These are phyloP conservation scores for Phialophora tarda DNA, from an alignment of 2,329 filamentous ascomycete genomes.

Conservation along the genomic window DNA sequence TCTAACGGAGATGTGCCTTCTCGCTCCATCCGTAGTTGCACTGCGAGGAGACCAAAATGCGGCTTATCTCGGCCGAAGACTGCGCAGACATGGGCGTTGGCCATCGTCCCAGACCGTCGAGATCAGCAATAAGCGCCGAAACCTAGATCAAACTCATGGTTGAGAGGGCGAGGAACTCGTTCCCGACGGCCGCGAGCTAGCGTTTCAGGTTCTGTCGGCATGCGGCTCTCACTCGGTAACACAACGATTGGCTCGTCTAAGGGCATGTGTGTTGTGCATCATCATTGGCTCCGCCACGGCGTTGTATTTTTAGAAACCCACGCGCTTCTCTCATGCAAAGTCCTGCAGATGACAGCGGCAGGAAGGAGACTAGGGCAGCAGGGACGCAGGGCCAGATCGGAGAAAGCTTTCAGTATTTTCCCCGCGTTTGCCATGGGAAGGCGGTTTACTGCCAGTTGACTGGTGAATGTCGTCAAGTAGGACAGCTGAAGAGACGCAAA, in stretches of 20 bases:
- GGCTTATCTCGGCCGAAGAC: neutral
- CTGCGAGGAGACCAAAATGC: neutral
- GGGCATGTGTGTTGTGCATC: neutral
- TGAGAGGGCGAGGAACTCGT: neutral
- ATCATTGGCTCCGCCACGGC: neutral
- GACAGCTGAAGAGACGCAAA: neutral
- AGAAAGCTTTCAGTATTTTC: neutral
- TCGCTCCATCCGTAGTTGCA: neutral
- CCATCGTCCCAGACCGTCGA: neutral
- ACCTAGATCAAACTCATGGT: conserved; percentile 6
- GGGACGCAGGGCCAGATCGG: neutral
- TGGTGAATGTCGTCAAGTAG: neutral
- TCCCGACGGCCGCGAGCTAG: conserved; percentile 4
- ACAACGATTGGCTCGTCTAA: neutral
- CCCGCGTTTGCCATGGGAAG: neutral
- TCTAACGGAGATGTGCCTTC: neutral
- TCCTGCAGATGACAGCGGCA: conserved; percentile 8
- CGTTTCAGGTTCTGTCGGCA: conserved; percentile 18
- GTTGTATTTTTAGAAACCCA: conserved; percentile 18
- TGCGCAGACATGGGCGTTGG: neutral
- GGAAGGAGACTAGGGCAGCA: neutral
- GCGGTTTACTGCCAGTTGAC: neutral
- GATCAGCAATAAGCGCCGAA: conserved; percentile 20
- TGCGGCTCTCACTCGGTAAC: conserved; percentile 1
- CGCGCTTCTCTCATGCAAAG: conserved; percentile 11